A percentile compares a stretch with the other conserved stretches of the same genome.
Evolutionary conservation across 2,329 filamentous ascomycete species (phyloP).

Genomic region (Incumbomyces delicatus): DNA sequence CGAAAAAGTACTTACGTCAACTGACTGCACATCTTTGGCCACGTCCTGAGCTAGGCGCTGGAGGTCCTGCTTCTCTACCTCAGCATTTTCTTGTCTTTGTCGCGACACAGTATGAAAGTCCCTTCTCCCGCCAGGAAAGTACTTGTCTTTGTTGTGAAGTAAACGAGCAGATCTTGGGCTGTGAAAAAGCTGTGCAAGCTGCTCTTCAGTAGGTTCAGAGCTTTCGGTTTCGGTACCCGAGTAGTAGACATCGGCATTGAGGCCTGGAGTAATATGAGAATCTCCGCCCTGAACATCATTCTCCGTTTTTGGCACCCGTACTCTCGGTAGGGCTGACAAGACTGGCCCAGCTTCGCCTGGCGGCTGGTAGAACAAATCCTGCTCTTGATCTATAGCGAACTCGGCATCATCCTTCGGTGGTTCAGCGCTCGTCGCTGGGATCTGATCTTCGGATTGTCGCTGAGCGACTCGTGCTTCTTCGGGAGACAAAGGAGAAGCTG

Average conservation of each 20-base stretch:
- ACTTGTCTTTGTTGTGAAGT: slow-evolving; percentile 37
- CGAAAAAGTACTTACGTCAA: slow-evolving; percentile 18
- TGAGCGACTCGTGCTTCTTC: slow-evolving; percentile 38
- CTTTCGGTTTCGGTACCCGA: slow-evolving; percentile 21
- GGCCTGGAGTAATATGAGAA: slow-evolving; percentile 30
- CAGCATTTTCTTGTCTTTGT: slow-evolving; percentile 12
- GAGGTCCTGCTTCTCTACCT: slow-evolving; percentile 30
- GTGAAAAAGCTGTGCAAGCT: slow-evolving; percentile 53
- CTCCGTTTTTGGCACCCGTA: slow-evolving; percentile 46
- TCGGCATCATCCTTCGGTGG: slow-evolving; percentile 25
- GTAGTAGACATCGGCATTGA: slow-evolving; percentile 50
- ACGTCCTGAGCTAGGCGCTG: slow-evolving; percentile 39
- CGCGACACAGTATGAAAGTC: slow-evolving; percentile 13
- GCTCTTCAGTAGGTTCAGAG: slow-evolving; percentile 40
- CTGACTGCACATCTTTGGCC: slow-evolving; percentile 31
- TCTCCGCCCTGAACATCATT: slow-evolving; percentile 37
- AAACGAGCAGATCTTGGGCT: slow-evolving; percentile 46
- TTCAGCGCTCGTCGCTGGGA: slow-evolving; percentile 43
- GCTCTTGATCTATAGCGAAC: slow-evolving; percentile 42
- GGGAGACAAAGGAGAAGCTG: slow-evolving; percentile 26
- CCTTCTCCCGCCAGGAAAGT: slow-evolving; percentile 15
- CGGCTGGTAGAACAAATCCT: slow-evolving; percentile 49
- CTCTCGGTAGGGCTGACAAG: slow-evolving; percentile 43
- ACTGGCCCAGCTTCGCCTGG: slow-evolving; percentile 38
- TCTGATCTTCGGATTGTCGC: slow-evolving; percentile 40